Conservation (phyloP, 805 yeast species). For the Nakazawaea ambrosiae region DNA sequence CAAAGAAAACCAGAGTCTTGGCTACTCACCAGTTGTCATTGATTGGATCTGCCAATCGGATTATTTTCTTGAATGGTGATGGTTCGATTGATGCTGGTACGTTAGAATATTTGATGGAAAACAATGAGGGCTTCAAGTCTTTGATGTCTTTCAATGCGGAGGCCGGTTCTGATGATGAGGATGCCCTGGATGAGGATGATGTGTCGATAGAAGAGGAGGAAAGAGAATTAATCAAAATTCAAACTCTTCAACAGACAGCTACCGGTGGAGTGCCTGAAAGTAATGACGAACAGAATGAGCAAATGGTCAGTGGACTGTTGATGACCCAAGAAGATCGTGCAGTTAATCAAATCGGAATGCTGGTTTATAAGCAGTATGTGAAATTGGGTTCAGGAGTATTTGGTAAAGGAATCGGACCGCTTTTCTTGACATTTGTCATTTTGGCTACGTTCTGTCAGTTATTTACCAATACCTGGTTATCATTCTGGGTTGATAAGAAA, state of each 20-base stretch:
- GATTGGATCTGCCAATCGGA: conserved; percentile 59
- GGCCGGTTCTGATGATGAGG: conserved; percentile 20
- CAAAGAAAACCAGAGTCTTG: conserved; percentile 56
- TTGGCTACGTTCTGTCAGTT: conserved; percentile 44
- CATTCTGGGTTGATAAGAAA: conserved; percentile 67
- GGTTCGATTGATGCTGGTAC: conserved; percentile 58
- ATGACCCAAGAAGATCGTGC: conserved; percentile 50
- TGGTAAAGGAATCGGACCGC: conserved; percentile 23
- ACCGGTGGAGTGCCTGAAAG: conserved; percentile 14
- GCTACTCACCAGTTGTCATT: conserved; percentile 83
- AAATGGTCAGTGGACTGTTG: conserved; percentile 27
- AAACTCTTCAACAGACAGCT: conserved; percentile 14
- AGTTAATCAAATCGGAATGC: conserved; percentile 41
- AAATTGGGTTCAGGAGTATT: conserved; percentile 47
- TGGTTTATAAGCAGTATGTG: conserved; percentile 45
- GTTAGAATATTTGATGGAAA: conserved; percentile 39
- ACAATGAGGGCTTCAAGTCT: conserved; percentile 28
- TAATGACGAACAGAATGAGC: conserved; percentile 12
- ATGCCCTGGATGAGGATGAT: conserved; percentile 19
- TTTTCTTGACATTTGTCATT: conserved; percentile 17
- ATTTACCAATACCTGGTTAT: conserved; percentile 71
- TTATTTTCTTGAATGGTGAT: conserved; percentile 63
- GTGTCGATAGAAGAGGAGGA: conserved; percentile 20
- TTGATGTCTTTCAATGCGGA: conserved; percentile 32
- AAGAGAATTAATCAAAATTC: conserved; percentile 17